Base-by-base conservation (phyloP, 768 basidiomycete species). In the Lentinula aciculospora region DNA sequence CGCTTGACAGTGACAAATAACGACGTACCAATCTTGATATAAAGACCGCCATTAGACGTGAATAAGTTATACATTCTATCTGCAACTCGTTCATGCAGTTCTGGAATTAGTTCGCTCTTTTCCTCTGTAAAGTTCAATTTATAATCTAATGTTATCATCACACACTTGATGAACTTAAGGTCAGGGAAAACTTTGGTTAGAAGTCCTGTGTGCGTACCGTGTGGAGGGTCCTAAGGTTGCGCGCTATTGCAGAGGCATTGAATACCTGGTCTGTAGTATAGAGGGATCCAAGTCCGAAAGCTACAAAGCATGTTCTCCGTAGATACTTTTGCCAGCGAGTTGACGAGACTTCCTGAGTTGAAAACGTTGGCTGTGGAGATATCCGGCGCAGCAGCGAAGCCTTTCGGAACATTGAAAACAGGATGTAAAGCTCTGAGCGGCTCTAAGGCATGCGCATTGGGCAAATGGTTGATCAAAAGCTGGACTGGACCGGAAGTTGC, bases 1-100 rank as follows among this genome's bases (percentile, higher is more conserved):
- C 23, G 47, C 3, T 25, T 58, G 65, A 27, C 49, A 72, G 13
- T 15, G 8, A 37, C 25, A 39, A 23, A 53, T 36, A 32, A 57
- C 31, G 19, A 60, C 76, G 57, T 49, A 77, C 88, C 90, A 45
- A 92, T 86, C 69, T 94, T 92, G 64, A 93, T 89, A 68, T 92
- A 94, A 2, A 94, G 73, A 5, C 91, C 90, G 8, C 91, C 89
- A 70, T 96, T 96, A 39, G 82, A 81, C 0, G 83, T 86, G 64
- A 94, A 82, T 46, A 97, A 77, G 66, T 86, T 73, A 61, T 83
- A 86, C 58, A 98, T 75, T 54, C 92, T 76, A 19, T 85, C 76
- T 0, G 92, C 94, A 9, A 94, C 91, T 44, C 95, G 83, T 62
- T 90, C 82, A 61, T 98, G 95, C 2, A 98, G 73, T 27, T 83